phyloP scores from a whole-genome alignment of 495 filamentous ascomycete genomes.

The Penicillium ucsense region DNA sequence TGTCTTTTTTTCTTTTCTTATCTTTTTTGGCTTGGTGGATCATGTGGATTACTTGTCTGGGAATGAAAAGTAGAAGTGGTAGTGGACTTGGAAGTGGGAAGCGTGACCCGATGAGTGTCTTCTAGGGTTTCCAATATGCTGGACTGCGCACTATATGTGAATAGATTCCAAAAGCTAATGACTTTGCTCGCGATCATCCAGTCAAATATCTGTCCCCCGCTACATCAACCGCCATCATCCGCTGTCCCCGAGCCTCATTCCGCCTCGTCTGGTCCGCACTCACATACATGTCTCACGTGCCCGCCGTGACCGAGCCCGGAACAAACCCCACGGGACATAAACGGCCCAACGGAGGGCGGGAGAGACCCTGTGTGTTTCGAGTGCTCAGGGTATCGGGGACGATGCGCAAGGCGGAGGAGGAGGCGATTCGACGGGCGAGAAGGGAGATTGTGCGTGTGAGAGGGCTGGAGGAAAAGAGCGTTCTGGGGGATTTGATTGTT shows the following conservation, averaged over 20 bases:
- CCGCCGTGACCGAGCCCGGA: conserved; percentile 18
- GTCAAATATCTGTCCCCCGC: conserved; percentile 88
- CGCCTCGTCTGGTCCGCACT: conserved; percentile 83
- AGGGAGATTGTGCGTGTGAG: conserved; percentile 56
- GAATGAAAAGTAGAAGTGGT: no score
- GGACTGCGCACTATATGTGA: no score
- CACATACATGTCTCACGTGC: conserved; percentile 67
- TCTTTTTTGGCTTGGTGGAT: no score
- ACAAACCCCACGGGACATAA: conserved; percentile 4
- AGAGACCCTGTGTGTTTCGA: conserved; percentile 59
- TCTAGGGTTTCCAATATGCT: no score
- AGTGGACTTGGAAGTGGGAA: no score
- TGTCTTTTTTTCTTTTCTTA: background rate
- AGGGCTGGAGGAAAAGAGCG: conserved; percentile 31
- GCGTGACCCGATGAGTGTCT: no score
- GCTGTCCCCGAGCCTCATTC: conserved; percentile 67
- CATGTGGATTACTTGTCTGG: no score
- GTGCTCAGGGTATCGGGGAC: conserved; percentile 93
- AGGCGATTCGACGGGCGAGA: conserved; percentile 68
- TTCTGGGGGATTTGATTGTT: conserved; percentile 31
- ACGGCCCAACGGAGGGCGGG: conserved; percentile 30
- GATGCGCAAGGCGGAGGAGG: conserved; percentile 84
- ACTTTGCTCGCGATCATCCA: conserved; percentile 15
- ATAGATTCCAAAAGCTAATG: no score
- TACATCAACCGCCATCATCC: conserved; percentile 89